A percentile compares a stretch with the other conserved stretches of the same genome.
phyloP scores from a whole-genome alignment of 805 yeast species.

The Yarrowia sp. region DNA sequence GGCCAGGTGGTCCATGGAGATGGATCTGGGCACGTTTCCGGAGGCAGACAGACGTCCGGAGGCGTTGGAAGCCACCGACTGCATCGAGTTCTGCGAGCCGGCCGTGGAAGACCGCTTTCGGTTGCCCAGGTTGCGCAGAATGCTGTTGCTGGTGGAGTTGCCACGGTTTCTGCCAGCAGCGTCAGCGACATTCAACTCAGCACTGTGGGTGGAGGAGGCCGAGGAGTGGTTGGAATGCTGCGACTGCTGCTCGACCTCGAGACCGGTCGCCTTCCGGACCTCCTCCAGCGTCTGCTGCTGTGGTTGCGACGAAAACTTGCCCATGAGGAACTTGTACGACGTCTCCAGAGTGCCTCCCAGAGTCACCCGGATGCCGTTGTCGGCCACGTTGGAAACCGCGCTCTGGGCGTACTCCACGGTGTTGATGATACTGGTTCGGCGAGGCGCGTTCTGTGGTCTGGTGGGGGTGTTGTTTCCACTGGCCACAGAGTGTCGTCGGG shows the following conservation, averaged over 20 bases:
- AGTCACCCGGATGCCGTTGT: slow-evolving; percentile 30
- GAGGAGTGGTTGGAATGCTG: slow-evolving; percentile 29
- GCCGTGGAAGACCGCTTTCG: slow-evolving; percentile 3
- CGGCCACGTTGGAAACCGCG: slow-evolving; percentile 19
- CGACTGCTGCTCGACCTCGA: slow-evolving; percentile 28
- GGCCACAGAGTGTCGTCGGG: slow-evolving; percentile 5
- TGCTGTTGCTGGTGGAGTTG: slow-evolving; percentile 25
- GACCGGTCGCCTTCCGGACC: slow-evolving; percentile 11
- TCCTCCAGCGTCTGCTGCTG: slow-evolving; percentile 22
- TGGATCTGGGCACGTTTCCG: slow-evolving; percentile 17
- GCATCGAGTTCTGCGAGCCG: slow-evolving; percentile 3
- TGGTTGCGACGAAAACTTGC: slow-evolving; percentile 30
- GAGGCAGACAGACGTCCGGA: background rate
- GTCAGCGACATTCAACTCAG: slow-evolving; percentile 28
- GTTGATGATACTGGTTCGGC: slow-evolving; percentile 3
- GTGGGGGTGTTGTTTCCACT: slow-evolving; percentile 11
- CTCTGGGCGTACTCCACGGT: slow-evolving; percentile 4
- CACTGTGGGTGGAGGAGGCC: slow-evolving; percentile 33
- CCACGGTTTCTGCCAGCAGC: slow-evolving; percentile 30
- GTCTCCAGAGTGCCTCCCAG: slow-evolving; percentile 40
- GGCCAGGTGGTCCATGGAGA: slow-evolving; percentile 20
- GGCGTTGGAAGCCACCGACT: background rate
- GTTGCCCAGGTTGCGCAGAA: slow-evolving; percentile 2
- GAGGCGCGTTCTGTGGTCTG: background rate
- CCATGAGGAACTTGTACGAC: slow-evolving; percentile 38